These are phyloP conservation scores for Clavispora phyllophila DNA, from an alignment of 805 yeast species.

Conservation along the genomic window DNA sequence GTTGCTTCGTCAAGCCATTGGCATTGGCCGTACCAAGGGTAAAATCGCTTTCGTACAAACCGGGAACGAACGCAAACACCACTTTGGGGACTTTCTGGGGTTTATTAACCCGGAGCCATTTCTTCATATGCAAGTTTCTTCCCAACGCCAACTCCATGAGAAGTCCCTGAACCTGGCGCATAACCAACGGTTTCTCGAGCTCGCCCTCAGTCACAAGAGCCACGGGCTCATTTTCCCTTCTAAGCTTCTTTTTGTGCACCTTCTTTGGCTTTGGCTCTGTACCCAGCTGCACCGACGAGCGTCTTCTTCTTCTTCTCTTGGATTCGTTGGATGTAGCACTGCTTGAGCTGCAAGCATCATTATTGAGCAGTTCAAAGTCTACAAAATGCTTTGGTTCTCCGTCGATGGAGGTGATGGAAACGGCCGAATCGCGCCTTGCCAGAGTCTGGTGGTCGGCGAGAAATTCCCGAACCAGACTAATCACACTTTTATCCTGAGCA, in stretches of 20 bases:
- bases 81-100: conserved; percentile 29
- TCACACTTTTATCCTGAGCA: conserved; percentile 15
- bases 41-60: conserved; percentile 47
- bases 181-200: neutral
- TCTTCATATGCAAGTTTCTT: neutral
- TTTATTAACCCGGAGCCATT: neutral
- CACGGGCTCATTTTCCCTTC: conserved; percentile 24
- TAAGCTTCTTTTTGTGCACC: conserved; percentile 26
- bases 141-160: neutral
- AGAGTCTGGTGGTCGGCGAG: conserved; percentile 2
- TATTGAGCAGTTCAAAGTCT: neutral
- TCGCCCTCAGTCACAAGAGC: conserved; percentile 6
- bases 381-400: conserved; percentile 15
- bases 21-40: conserved; percentile 7
- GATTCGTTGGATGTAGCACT: conserved; percentile 25
- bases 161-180: neutral
- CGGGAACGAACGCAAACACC: conserved; percentile 60
- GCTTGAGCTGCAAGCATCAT: conserved; percentile 1
- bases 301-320: conserved; percentile 37
- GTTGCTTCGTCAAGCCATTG: neutral
- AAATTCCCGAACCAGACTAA: conserved; percentile 16
- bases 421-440: conserved; percentile 21
- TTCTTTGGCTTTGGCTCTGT: conserved; percentile 15
- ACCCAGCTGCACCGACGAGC: conserved; percentile 32
- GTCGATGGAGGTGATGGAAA: conserved; percentile 19